Conservation (phyloP, 1,139 yeast genomes). For the Diutina siamensis region DNA sequence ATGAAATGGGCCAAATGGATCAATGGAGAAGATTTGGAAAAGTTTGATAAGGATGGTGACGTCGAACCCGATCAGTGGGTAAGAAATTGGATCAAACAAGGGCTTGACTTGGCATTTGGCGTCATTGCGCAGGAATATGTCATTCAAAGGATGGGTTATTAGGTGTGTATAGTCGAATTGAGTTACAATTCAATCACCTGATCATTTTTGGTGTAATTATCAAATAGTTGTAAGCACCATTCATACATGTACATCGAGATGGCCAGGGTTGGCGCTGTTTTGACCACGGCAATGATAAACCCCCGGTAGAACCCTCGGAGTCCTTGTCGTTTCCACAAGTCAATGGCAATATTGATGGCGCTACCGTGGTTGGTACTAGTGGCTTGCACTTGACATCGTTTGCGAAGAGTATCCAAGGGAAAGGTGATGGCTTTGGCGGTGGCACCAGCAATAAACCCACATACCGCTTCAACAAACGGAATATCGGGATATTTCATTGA, state of each 20-base stretch:
- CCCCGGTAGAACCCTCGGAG: slow-evolving; percentile 61
- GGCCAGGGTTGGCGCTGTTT: slow-evolving; percentile 78
- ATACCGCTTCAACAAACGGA: slow-evolving; percentile 46
- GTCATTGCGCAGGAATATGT: slow-evolving; percentile 86
- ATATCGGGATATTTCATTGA: slow-evolving; percentile 13
- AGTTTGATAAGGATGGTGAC: slow-evolving; percentile 18
- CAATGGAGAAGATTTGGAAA: slow-evolving; percentile 32
- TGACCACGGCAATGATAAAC: slow-evolving; percentile 50
- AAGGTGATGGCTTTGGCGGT: slow-evolving; percentile 63
- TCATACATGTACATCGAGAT: slow-evolving; percentile 69
- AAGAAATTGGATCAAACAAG: slow-evolving; percentile 81
- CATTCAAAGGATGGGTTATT: slow-evolving; percentile 79
- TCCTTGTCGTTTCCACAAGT: slow-evolving; percentile 9
- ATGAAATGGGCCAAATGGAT: slow-evolving; percentile 83
- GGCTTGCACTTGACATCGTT: slow-evolving; percentile 57
- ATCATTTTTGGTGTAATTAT: not conserved
- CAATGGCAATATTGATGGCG: slow-evolving; percentile 39
- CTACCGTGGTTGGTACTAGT: slow-evolving; percentile 11
- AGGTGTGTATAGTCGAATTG: not conserved
- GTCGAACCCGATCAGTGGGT: slow-evolving; percentile 95
- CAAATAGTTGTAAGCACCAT: slow-evolving; percentile 8
- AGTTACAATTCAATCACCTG: not conserved
- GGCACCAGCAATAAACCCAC: slow-evolving; percentile 73
- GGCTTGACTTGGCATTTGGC: slow-evolving; percentile 70
- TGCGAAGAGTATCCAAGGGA: slow-evolving; percentile 77